These are phyloP conservation scores for Paulownia fortunei DNA, from an alignment of 257 asterid genomes.

Conservation along the genomic window DNA sequence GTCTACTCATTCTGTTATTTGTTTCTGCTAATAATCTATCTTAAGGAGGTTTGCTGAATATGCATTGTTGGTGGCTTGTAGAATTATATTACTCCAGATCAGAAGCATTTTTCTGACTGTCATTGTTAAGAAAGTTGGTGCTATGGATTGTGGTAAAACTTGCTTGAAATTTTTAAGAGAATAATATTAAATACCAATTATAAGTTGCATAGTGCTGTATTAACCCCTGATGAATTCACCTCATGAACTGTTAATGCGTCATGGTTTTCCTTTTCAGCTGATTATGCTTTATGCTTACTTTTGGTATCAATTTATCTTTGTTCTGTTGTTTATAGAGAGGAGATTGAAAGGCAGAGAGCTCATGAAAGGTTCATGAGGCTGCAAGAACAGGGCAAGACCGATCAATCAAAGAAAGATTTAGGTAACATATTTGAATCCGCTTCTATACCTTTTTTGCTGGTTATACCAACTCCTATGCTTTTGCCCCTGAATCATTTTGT, in stretches of 20 bases:
- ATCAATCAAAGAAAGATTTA: constrained; percentile 89
- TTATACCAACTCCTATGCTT: no score
- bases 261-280: neutral
- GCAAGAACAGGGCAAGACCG: constrained; percentile 99
- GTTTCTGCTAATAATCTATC: neutral
- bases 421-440: constrained; percentile 48
- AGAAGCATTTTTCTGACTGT: neutral
- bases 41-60: neutral
- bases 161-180: neutral
- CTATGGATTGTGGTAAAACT: neutral
- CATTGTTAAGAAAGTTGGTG: neutral
- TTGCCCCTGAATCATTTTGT: neutral
- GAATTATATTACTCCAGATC: neutral
- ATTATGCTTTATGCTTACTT: neutral
- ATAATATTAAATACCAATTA: neutral
- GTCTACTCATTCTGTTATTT: neutral
- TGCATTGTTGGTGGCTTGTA: neutral
- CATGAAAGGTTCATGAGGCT: constrained; percentile 97
- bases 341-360: constrained; percentile 88
- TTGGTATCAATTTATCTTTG: neutral
- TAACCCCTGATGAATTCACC: neutral
- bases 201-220: neutral
- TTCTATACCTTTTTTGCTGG: neutral
- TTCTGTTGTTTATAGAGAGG: constrained; percentile 65
- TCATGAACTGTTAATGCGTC: neutral